Conservation (phyloP, 192 early-diverging fungal species). For the Pilaira anomala region DNA sequence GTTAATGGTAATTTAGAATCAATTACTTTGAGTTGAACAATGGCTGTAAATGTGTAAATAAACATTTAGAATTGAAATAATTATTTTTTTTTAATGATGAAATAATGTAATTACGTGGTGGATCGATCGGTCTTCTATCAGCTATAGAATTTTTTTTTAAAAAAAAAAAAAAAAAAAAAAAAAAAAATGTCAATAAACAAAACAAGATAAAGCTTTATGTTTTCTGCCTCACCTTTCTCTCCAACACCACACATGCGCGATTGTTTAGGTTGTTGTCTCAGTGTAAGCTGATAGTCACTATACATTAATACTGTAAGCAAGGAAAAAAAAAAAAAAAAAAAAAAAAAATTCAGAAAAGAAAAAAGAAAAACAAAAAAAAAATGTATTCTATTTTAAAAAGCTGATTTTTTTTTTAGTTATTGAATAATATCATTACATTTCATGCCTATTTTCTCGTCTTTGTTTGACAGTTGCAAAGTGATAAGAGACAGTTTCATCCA, state of each 20-base stretch:
- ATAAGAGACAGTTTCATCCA: conserved; percentile 44
- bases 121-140: conserved; percentile 77
- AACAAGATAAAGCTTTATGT: background rate
- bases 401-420: background rate
- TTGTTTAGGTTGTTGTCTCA: conserved; percentile 90
- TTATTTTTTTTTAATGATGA: background rate
- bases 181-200: background rate
- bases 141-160: no score
- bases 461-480: conserved; percentile 46
- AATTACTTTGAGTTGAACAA: conserved; percentile 55
- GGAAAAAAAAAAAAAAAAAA: conserved; percentile 1
- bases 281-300: conserved; percentile 56
- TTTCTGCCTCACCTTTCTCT: conserved; percentile 71
- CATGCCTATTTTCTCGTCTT: conserved; percentile 38
- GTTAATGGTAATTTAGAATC: conserved; percentile 18
- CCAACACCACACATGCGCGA: conserved; percentile 93
- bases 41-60: conserved; percentile 33
- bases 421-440: conserved; percentile 34
- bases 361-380: background rate
- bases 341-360: background rate
- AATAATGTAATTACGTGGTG: conserved; percentile 48
- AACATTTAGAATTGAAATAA: no score
- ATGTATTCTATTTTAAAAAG: background rate
- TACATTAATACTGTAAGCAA: conserved; percentile 3
- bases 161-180: conserved; percentile 8